phyloP scores from a whole-genome alignment of 2,329 filamentous ascomycete genomes.

The Aspergillus alliaceus region DNA sequence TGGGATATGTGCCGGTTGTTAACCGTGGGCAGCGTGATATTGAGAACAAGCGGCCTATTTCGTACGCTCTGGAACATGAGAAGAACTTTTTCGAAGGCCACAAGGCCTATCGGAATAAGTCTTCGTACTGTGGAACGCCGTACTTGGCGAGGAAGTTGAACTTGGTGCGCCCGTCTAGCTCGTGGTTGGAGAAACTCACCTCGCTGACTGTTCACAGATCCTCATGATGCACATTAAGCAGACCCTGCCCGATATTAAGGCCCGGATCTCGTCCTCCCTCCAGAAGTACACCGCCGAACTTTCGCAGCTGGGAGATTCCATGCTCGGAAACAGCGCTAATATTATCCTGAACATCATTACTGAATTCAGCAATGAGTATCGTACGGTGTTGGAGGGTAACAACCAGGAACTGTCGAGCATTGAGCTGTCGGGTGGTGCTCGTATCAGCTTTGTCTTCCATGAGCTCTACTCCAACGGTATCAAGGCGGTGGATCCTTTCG shows the following conservation, averaged over 20 bases:
- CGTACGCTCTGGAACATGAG: slow-evolving; percentile 86
- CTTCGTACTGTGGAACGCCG: slow-evolving; percentile 95
- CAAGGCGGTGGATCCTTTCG: slow-evolving; percentile 96
- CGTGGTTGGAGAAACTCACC: slow-evolving; percentile 18
- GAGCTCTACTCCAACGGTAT: slow-evolving; percentile 96
- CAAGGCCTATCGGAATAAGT: slow-evolving; percentile 98
- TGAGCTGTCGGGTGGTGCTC: slow-evolving; percentile 91
- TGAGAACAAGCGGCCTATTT: slow-evolving; percentile 95
- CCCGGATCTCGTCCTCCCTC: slow-evolving; percentile 87
- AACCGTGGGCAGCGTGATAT: slow-evolving; percentile 98
- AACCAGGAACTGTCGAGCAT: slow-evolving; percentile 93
- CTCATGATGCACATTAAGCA: slow-evolving; percentile 99
- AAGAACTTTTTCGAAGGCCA: slow-evolving; percentile 98
- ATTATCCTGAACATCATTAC: slow-evolving; percentile 98
- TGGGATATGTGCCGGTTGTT: slow-evolving; percentile 96
- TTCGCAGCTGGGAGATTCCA: slow-evolving; percentile 79
- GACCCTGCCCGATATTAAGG: slow-evolving; percentile 97
- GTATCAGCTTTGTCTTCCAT: slow-evolving; percentile 99
- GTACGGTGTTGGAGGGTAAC: slow-evolving; percentile 92
- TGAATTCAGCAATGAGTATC: slow-evolving; percentile 97
- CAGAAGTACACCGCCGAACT: slow-evolving; percentile 89
- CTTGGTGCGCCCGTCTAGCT: slow-evolving; percentile 51
- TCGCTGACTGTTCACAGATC: slow-evolving; percentile 56
- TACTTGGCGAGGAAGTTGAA: slow-evolving; percentile 97
- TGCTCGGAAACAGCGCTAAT: slow-evolving; percentile 94